Evolutionary conservation across 2,329 filamentous ascomycete genomes (phyloP).

Genomic region (Incumbomyces lentus): DNA sequence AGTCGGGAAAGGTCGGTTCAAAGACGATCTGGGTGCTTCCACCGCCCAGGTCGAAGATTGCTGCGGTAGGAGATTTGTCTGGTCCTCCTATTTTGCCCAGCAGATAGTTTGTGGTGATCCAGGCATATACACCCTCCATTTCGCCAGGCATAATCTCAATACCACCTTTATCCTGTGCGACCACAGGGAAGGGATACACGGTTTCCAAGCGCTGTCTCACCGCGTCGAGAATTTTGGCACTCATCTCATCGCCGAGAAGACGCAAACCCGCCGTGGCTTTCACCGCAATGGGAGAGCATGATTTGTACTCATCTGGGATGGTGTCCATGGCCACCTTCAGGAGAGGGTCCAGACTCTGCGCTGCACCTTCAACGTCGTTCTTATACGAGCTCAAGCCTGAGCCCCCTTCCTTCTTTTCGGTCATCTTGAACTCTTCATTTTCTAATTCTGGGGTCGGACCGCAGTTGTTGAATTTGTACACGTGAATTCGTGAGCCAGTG

Average conservation of each 20-base stretch:
- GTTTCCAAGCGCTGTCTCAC: constrained; percentile 78
- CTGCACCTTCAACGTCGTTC: constrained; percentile 74
- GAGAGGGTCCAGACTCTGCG: constrained; percentile 76
- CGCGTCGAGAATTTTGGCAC: constrained; percentile 71
- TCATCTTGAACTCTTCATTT: constrained; percentile 87
- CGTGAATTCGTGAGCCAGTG: constrained; percentile 94
- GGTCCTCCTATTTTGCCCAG: constrained; percentile 93
- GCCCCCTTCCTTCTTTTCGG: constrained; percentile 70
- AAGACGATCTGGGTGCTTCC: constrained; percentile 98
- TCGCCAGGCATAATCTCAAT: constrained; percentile 96
- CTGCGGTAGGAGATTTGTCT: constrained; percentile 81
- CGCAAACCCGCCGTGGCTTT: constrained; percentile 94
- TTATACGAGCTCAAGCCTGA: constrained; percentile 76
- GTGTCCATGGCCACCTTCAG: constrained; percentile 74
- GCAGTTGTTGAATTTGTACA: constrained; percentile 99
- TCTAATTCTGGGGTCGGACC: constrained; percentile 90
- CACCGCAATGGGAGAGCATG: constrained; percentile 91
- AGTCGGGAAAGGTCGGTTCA: constrained; percentile 78
- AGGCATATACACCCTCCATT: constrained; percentile 94
- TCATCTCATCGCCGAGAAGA: constrained; percentile 70
- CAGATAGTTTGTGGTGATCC: constrained; percentile 98
- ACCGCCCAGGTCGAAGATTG: constrained; percentile 90
- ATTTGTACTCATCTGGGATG: constrained; percentile 79
- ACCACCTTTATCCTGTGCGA: constrained; percentile 72
- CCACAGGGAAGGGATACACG: constrained; percentile 86